Evolutionary conservation across 495 filamentous ascomycete species (phyloP).

Genomic region (Lindgomyces ingoldianus): DNA sequence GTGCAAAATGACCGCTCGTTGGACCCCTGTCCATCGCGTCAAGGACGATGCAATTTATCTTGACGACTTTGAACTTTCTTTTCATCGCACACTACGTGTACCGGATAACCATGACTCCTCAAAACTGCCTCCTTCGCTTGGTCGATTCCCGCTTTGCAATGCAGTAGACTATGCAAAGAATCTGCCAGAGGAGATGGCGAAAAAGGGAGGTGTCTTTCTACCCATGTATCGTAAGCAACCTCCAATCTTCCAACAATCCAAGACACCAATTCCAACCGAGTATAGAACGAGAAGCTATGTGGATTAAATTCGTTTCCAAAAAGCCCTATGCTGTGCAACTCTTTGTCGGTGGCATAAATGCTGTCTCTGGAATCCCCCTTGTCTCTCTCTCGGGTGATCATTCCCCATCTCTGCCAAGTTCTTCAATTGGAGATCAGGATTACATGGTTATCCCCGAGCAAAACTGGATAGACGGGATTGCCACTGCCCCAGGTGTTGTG

Average conservation of each 20-base stretch:
- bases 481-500: neutral
- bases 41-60: slow-evolving; percentile 5
- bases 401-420: neutral
- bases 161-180: slow-evolving; percentile 9
- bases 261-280: neutral
- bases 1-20: slow-evolving; percentile 4
- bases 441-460: slow-evolving; percentile 21
- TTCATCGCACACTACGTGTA: slow-evolving; percentile 29
- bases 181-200: slow-evolving; percentile 14
- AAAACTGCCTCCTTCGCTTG: slow-evolving; percentile 10
- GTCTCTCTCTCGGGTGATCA: neutral
- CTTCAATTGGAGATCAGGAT: slow-evolving; percentile 9
- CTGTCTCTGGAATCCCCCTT: slow-evolving; percentile 11
- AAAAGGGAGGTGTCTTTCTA: slow-evolving; percentile 22
- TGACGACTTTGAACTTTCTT: slow-evolving; percentile 14
- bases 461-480: slow-evolving; percentile 28
- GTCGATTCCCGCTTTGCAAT: slow-evolving; percentile 25
- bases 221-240: slow-evolving; percentile 28
- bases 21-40: neutral
- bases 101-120: slow-evolving; percentile 11
- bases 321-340: slow-evolving; percentile 6
- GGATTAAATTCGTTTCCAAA: slow-evolving; percentile 12
- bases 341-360: slow-evolving; percentile 27
- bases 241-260: neutral
- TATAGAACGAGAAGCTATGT: slow-evolving; percentile 27